Evolutionary conservation across 306 rosid species (phyloP), one percentile per base, ranked within the genome.

Genomic region (Malus fusca): DNA sequence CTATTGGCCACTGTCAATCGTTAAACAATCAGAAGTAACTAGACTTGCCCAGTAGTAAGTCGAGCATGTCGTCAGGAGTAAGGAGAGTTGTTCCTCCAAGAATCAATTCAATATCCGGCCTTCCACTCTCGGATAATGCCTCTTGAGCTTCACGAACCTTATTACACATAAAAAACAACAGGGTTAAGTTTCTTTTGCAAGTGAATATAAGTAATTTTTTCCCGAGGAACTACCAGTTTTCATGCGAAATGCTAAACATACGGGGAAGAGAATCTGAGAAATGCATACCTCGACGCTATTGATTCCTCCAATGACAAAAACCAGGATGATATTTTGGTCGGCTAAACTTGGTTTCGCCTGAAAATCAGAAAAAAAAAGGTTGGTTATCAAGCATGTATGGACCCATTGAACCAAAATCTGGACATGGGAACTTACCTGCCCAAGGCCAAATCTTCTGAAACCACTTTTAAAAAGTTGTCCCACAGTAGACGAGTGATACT

Each of bases 341-440:
- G 97, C 94, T 78, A 94, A 88, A 80, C 86, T 90, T 44, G 98
- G 98, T 88, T 91, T 94, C 71, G 97, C 97, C 98, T 91, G 90
- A 76, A 40, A 40, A 40, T 40, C 1, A 12, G 44, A 35, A 6
- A 7, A 35, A 72, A 53, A 25, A 48, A 67, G 48, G 22, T 52
- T 40, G 44, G 37, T 75, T 79, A 55, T 23, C 79, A 59, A 72
- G 85, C 67, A 73, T 75, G 74, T 73, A 66, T 81, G 68, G 42
- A 77, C 7, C 33, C 30, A 73, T 60, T 69, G 78, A 79, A 79
- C 30, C 63, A 85, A 74, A 22, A 52, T 68, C 55, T 75, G 44
- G 63, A 77, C 6, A 46, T 26, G 78, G 40, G 74, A 87, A 74
- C 71, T 78, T 81, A 94, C 98, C 91, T 94, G 98, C 77, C 97